Conservation (phyloP, 2,329 filamentous ascomycete genomes). For the Apiospora saccharicola region DNA sequence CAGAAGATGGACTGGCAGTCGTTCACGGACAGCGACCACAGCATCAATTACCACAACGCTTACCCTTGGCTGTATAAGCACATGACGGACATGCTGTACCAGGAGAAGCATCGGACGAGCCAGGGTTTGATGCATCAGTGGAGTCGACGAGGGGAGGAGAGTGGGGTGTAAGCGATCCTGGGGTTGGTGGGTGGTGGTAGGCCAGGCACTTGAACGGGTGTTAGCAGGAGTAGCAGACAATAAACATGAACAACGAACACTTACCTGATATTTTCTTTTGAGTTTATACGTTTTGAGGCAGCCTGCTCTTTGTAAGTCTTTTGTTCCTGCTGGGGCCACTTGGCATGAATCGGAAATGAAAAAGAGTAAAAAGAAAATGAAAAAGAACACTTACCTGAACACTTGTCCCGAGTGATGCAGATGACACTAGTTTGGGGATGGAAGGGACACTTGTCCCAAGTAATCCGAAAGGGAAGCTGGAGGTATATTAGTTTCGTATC, state of each 20-base stretch:
- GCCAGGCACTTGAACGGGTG: neutral
- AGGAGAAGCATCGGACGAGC: slow-evolving; percentile 57
- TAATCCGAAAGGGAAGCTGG: too few relatives aligned
- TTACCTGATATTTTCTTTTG: too few relatives aligned
- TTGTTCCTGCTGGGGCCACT: too few relatives aligned
- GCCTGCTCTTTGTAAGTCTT: too few relatives aligned
- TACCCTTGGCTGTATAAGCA: slow-evolving; percentile 67
- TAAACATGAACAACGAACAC: neutral
- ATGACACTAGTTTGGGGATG: neutral
- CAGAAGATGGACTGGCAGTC: slow-evolving; percentile 69
- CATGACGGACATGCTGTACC: slow-evolving; percentile 65
- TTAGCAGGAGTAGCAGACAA: neutral
- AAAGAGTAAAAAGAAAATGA: too few relatives aligned
- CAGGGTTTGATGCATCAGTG: slow-evolving; percentile 38
- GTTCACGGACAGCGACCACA: slow-evolving; percentile 72
- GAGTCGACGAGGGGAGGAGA: slow-evolving; percentile 29
- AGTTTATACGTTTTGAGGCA: too few relatives aligned
- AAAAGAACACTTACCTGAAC: too few relatives aligned
- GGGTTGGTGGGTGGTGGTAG: neutral
- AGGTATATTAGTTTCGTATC: too few relatives aligned
- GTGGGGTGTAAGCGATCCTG: neutral
- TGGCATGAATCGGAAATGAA: too few relatives aligned
- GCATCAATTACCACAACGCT: slow-evolving; percentile 65
- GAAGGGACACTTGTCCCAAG: neutral
- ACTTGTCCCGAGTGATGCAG: too few relatives aligned